Base-by-base conservation (phyloP, 73 alveolate genomes). In the Paramecium biaurelia region DNA sequence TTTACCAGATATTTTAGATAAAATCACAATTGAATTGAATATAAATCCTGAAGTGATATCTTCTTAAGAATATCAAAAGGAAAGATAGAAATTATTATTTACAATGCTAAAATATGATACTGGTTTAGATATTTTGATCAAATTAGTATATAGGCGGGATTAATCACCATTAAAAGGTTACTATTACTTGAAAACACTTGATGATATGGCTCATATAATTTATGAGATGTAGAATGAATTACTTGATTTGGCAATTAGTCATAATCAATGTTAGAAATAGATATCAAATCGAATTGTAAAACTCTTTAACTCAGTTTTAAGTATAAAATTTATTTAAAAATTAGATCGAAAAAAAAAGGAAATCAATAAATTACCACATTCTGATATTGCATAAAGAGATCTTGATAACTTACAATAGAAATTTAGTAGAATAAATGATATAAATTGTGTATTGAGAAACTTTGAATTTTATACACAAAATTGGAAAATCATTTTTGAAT, bases 81-180 rank as follows among this genome's bases (percentile, higher is more conserved):
- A 20, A 63, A 63, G 84, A 10, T 0, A 63, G 45, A 63, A 18
- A 14, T 63, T 63, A 63, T 14, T 63, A 20, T 63, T 63, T 30
- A 63, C 20, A 1, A 26, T 63, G 45, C 24, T 63, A 11, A 63
- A 63, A 63, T 63, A 63, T 63, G 84, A 63, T 1, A 63, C 12
- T 30, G 84, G 84, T 14, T 63, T 63, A 30, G 84, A 63, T 23
- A 63, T 63, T 11, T 63, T 63, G 49, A 63, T 63, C 21, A 63
- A 63, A 63, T 63, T 63, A 41, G 5, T 63, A 14, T 63, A 63
- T 63, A 63, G 45, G 84, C 84, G 84, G 49, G 84, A 63, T 63
- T 26, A 26, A 63, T 63, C 84, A 63, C 84, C 84, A 30, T 63
- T 63, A 63, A 26, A 63, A 26, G 84, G 84, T 63, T 63, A 63